Evolutionary conservation across 305 asterid species (phyloP), one percentile per base, ranked within the genome.

Genomic region (Fraxinus baroniana): DNA sequence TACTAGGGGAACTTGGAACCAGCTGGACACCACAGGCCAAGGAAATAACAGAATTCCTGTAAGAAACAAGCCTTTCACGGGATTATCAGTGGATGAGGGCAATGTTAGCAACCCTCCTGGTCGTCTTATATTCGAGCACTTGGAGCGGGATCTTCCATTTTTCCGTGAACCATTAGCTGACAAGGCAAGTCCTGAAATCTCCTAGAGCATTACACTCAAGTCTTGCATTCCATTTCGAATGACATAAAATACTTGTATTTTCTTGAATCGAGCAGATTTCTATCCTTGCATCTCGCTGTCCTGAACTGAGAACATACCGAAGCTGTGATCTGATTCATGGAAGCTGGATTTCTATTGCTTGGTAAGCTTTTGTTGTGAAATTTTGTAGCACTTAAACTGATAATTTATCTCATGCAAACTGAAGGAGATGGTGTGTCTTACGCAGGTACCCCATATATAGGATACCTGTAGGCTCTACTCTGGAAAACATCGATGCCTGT

Each of bases 131-230:
- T 94, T 86, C 64, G 97, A 94, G 88, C 91, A 93, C 87, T 88
- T 92, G 75, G 99, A 92, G 84, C 87, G 80, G 55, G 96, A 90
- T 81, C 92, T 88, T 60, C 99, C 98, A 28, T 92, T 90, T 90
- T 86, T 86, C 78, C 98, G 98, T 26, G 95, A 93, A 89, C 98
- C 99, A 10, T 83, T 96, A 81, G 94, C 95, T 84, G 97, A 93
- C 68, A 93, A 94, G 96, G 99, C 90, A 87, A 83, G 94, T 87
- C 8, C 20, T 18, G 28, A 26, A 26, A 30, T 79, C 80, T 76
- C 85, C 17, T 76, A 64, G 28, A 79, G 46, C 36, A 3, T 70
- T 62, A 57, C 17, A 28, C 15, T 0, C 30, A 13, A 3, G 28
- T 79, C 12, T 71, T 74, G 1, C 28, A 13, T 39, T 36, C 57